These are phyloP conservation scores for Acer yangbiense DNA, from an alignment of 345 rosid species.

Conservation along the genomic window DNA sequence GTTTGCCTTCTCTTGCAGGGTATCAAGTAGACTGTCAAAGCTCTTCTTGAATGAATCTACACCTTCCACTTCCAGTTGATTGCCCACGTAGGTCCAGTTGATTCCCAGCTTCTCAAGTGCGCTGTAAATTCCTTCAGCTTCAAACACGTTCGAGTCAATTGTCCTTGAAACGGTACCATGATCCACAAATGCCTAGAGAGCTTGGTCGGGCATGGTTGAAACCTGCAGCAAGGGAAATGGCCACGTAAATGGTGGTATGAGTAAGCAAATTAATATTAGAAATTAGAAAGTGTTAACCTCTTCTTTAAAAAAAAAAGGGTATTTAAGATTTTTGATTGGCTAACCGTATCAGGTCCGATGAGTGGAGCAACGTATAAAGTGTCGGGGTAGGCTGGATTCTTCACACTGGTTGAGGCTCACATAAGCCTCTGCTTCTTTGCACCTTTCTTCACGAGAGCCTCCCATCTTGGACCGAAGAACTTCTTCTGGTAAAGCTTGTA, in stretches of 20 bases:
- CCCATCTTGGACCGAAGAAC: slow-evolving; percentile 98
- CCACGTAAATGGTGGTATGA: not conserved
- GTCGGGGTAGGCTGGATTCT: slow-evolving; percentile 94
- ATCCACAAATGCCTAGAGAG: slow-evolving; percentile 83
- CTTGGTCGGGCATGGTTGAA: slow-evolving; percentile 99
- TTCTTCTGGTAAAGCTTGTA: slow-evolving; percentile 95
- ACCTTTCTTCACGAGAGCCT: slow-evolving; percentile 88
- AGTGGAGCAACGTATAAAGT: slow-evolving; percentile 89
- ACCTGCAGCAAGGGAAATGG: slow-evolving; percentile 47
- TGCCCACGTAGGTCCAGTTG: slow-evolving; percentile 80
- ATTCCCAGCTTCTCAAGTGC: slow-evolving; percentile 96
- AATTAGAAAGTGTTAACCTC: not conserved
- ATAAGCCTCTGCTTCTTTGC: slow-evolving; percentile 96
- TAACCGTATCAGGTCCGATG: slow-evolving; percentile 94
- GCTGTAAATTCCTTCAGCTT: slow-evolving; percentile 93
- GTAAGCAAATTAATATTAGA: not conserved
- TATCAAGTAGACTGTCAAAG: slow-evolving; percentile 89
- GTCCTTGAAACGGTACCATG: slow-evolving; percentile 88
- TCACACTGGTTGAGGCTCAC: slow-evolving; percentile 98
- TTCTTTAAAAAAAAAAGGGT: too few relatives aligned
- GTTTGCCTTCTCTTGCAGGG: slow-evolving; percentile 95
- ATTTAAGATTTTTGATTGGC: slow-evolving; percentile 17
- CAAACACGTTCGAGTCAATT: slow-evolving; percentile 81
- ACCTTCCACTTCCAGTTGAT: slow-evolving; percentile 88
- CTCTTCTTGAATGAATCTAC: slow-evolving; percentile 93